Conservation (phyloP, 2,329 filamentous ascomycete species). For the Penicillium sp. region DNA sequence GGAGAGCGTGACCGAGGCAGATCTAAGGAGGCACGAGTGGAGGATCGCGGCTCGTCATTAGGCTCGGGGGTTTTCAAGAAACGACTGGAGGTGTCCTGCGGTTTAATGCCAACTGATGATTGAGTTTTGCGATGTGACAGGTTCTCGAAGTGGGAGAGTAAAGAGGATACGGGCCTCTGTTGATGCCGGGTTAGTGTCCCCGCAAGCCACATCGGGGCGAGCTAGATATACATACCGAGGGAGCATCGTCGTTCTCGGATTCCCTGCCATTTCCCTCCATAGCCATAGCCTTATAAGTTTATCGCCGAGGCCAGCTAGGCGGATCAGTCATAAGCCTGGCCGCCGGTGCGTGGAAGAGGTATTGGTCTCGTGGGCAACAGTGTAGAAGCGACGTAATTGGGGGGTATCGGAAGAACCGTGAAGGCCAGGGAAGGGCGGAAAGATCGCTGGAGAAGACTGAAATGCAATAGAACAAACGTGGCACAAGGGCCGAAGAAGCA, state of each 20-base stretch:
- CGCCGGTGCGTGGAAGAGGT: constrained; percentile 8
- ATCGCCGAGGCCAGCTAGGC: constrained; percentile 24
- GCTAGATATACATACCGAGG: constrained; percentile 38
- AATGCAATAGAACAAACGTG: constrained; percentile 7
- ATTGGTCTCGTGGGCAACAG: background rate
- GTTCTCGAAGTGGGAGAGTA: constrained; percentile 54
- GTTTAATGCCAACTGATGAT: constrained; percentile 30
- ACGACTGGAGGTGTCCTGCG: constrained; percentile 33
- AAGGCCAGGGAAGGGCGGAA: constrained; percentile 15
- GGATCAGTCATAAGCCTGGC: constrained; percentile 36
- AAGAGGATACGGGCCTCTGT: constrained; percentile 53
- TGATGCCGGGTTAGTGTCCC: constrained; percentile 18
- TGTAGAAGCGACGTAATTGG: background rate
- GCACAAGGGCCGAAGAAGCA: constrained; percentile 15
- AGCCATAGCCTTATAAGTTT: constrained; percentile 29
- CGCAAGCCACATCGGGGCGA: constrained; percentile 13
- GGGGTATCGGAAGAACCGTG: background rate
- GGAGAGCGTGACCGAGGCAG: constrained; percentile 45
- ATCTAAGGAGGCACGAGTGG: constrained; percentile 47
- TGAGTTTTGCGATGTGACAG: constrained; percentile 44
- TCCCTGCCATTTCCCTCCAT: constrained; percentile 42
- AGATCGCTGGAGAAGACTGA: constrained; percentile 6
- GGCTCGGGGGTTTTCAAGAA: constrained; percentile 37
- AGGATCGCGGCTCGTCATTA: constrained; percentile 35
- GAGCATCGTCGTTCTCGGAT: constrained; percentile 40